These are phyloP conservation scores for Ailanthus altissimus DNA, from an alignment of 345 rosid species.

Conservation along the genomic window DNA sequence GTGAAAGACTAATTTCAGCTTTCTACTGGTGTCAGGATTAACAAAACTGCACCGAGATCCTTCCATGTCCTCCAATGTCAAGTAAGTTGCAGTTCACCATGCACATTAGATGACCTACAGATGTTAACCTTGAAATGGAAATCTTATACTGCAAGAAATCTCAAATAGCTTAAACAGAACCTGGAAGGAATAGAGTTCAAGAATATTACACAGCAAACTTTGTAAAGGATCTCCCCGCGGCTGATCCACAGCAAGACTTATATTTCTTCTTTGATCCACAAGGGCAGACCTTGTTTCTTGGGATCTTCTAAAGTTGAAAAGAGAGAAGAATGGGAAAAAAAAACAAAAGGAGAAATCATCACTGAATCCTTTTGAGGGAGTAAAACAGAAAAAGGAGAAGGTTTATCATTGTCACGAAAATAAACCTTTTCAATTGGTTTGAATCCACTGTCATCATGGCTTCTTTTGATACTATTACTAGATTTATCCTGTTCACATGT, in stretches of 20 bases:
- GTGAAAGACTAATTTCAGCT: neutral
- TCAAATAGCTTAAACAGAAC: constrained; percentile 19
- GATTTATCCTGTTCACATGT: constrained; percentile 34
- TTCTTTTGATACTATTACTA: constrained; percentile 30
- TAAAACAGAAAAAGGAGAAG: neutral
- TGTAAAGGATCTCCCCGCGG: constrained; percentile 51
- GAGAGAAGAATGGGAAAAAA: neutral
- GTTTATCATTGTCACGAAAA: constrained; percentile 9
- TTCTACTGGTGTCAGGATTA: neutral
- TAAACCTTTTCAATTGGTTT: constrained; percentile 63
- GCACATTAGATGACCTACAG: neutral
- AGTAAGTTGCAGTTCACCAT: neutral
- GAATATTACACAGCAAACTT: constrained; percentile 53
- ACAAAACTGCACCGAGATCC: neutral
- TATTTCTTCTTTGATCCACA: constrained; percentile 92
- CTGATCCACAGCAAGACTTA: constrained; percentile 89
- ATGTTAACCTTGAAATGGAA: neutral
- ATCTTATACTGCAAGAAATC: neutral
- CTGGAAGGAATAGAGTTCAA: constrained; percentile 19
- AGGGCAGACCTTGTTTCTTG: constrained; percentile 71
- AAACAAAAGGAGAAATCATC: neutral
- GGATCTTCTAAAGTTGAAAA: constrained; percentile 48
- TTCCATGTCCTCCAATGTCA: neutral
- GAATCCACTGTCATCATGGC: constrained; percentile 35
- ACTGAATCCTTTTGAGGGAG: neutral